Base-by-base conservation (phyloP, 345 rosid species). In the Cardamine occulta region DNA sequence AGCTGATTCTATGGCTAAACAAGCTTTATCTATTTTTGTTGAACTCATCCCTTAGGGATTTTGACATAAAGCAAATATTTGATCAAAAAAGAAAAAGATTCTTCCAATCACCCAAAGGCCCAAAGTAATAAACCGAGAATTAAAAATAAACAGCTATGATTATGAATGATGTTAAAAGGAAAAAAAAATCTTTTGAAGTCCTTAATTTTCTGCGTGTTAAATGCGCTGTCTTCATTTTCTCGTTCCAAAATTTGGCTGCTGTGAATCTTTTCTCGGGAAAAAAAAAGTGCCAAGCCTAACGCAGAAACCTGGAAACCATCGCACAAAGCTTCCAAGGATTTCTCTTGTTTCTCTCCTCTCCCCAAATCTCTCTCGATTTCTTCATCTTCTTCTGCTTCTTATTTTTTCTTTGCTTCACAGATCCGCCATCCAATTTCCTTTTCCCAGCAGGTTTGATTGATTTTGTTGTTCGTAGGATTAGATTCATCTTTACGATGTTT, bases 171-270 rank as follows among this genome's bases (percentile, higher is more conserved):
- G 29, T 8, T 21, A 21, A 21, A 21, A 21, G 23, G 23, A 21
- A 21, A 21, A 21, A 23, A 73, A 49, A 63, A 54, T 42, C 14
- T n/a, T n/a, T 47, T 47, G 10, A 45, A 45, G 51, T 45, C 83
- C 90, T 67, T 47, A 61, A 76, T 52, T 72, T 70, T 59, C 85
- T 86, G 88, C 88, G 85, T 55, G 70, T 19, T 14, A 42, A 44
- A 31, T 55, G 72, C 65, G 37, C 11, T 74, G 77, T 74, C 70
- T 73, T 73, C 45, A 55, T 74, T 65, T 49, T 51, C 2, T 40
- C 2, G 6, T 11, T 19, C 26, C 21, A 12, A 72, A 48, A 5
- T 63, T 63, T 73, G 63, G 34, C 45, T 63, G 23, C 67, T 52
- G 9, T 21, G 59, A 24, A 2, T 24, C 28, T 28, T 54, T 23